A percentile compares a stretch with the other conserved stretches of the same genome.
Evolutionary conservation across 371 early-diverging fungal genomes (phyloP).

Genomic region (Apophysomyces variabilis): DNA sequence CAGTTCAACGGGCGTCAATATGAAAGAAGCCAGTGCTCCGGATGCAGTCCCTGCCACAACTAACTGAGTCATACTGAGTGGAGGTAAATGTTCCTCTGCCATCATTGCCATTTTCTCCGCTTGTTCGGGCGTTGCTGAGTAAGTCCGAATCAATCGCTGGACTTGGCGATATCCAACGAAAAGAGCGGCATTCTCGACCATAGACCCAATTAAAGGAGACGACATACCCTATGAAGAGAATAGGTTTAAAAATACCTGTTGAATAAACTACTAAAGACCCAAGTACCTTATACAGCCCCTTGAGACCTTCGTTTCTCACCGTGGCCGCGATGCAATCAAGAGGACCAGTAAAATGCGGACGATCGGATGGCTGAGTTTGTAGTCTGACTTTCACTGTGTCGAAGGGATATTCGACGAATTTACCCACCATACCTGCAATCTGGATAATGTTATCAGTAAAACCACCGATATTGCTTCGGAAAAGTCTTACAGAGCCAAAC

Average conservation of each 20-base stretch:
- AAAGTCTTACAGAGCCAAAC: constrained; percentile 29
- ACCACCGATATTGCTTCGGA: background rate
- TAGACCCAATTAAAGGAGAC: constrained; percentile 91
- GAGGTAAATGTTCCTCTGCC: constrained; percentile 32
- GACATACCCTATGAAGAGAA: constrained; percentile 73
- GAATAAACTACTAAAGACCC: background rate
- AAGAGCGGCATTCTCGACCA: constrained; percentile 92
- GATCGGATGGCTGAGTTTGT: constrained; percentile 82
- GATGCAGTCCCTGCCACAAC: constrained; percentile 84
- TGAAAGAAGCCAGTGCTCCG: constrained; percentile 84
- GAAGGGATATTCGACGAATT: constrained; percentile 95
- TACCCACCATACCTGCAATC: constrained; percentile 90
- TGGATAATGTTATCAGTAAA: constrained; percentile 20
- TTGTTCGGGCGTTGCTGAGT: constrained; percentile 32
- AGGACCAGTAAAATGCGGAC: constrained; percentile 79
- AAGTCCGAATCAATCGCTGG: constrained; percentile 70
- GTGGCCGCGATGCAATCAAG: constrained; percentile 81
- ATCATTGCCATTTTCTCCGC: constrained; percentile 20
- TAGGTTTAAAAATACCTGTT: background rate
- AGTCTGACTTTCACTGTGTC: constrained; percentile 97
- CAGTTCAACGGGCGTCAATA: constrained; percentile 94
- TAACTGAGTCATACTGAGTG: constrained; percentile 72
- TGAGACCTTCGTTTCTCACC: constrained; percentile 72
- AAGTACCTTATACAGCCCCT: constrained; percentile 79
- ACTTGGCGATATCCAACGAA: constrained; percentile 89